phyloP scores from a whole-genome alignment of 441 rosid species.

The Theobroma grandiflorum region DNA sequence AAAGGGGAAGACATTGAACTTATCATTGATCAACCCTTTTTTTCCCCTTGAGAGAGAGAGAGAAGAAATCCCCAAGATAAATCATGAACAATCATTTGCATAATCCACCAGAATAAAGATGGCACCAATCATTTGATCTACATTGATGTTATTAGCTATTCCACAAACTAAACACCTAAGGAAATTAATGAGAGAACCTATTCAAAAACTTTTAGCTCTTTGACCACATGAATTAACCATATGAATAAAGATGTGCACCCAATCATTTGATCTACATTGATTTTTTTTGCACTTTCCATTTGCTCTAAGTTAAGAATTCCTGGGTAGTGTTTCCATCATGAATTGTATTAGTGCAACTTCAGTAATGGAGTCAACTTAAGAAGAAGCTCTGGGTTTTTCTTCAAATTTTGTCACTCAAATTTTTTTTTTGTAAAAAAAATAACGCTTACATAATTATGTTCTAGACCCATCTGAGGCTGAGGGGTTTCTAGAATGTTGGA shows the following conservation, averaged over 20 bases:
- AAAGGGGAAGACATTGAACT: not conserved
- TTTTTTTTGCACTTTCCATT: not conserved
- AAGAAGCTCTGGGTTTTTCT: not conserved
- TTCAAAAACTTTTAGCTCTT: not conserved
- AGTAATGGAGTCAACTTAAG: not conserved
- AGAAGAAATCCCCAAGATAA: not conserved
- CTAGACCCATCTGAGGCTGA: not conserved
- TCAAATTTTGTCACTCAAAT: not conserved
- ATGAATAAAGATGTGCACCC: not conserved
- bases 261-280: too few relatives aligned
- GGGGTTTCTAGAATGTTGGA: not conserved
- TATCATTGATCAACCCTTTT: conserved; percentile 5
- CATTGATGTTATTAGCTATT: conserved; percentile 17
- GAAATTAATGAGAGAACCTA: not conserved
- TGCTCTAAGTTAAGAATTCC: not conserved
- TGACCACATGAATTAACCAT: not conserved
- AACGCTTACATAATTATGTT: not conserved
- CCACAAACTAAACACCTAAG: not conserved
- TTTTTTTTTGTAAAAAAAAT: not conserved
- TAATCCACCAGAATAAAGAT: conserved; percentile 19
- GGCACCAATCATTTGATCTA: conserved; percentile 30
- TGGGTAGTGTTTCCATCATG: not conserved
- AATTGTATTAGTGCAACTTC: not conserved
- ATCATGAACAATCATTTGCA: conserved; percentile 35
- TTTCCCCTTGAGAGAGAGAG: not conserved